Evolutionary conservation across 2,329 filamentous ascomycete species (phyloP).

Genomic region (Cordyceps farinosa): DNA sequence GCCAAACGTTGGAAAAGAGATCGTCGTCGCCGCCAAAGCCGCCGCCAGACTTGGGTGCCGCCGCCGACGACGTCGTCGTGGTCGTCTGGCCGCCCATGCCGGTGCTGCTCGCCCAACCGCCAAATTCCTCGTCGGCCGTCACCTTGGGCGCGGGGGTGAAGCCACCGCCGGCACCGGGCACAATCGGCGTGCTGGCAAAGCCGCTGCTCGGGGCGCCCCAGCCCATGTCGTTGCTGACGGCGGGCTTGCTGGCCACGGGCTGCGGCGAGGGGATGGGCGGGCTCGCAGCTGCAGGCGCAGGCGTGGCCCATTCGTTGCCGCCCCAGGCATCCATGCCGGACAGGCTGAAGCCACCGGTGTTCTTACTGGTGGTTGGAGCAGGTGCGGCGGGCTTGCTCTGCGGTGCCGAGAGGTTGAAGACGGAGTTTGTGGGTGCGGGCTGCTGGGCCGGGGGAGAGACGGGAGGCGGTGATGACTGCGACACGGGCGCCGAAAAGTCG

Average conservation of each 20-base stretch:
- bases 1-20: constrained; percentile 94
- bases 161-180: constrained; percentile 61
- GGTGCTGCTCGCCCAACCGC: constrained; percentile 81
- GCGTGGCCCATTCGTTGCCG: constrained; percentile 74
- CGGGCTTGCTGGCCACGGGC: constrained; percentile 26
- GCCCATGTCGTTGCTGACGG: constrained; percentile 57
- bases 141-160: constrained; percentile 66
- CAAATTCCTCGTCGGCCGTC: constrained; percentile 89
- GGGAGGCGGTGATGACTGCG: constrained; percentile 44
- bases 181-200: constrained; percentile 58
- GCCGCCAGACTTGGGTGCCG: constrained; percentile 53
- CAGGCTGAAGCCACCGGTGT: constrained; percentile 36
- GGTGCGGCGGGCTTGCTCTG: constrained; percentile 44
- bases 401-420: constrained; percentile 73
- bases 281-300: constrained; percentile 51
- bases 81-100: constrained; percentile 35
- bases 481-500: constrained; percentile 61
- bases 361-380: constrained; percentile 35
- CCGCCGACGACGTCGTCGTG: constrained; percentile 28
- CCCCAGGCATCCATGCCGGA: constrained; percentile 75
- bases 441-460: constrained; percentile 38
- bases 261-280: constrained; percentile 23
- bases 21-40: constrained; percentile 72
- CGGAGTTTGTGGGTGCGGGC: constrained; percentile 51
- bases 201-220: constrained; percentile 48